Conservation (phyloP, 2,329 filamentous ascomycete genomes). For the Penicillium nordicum region DNA sequence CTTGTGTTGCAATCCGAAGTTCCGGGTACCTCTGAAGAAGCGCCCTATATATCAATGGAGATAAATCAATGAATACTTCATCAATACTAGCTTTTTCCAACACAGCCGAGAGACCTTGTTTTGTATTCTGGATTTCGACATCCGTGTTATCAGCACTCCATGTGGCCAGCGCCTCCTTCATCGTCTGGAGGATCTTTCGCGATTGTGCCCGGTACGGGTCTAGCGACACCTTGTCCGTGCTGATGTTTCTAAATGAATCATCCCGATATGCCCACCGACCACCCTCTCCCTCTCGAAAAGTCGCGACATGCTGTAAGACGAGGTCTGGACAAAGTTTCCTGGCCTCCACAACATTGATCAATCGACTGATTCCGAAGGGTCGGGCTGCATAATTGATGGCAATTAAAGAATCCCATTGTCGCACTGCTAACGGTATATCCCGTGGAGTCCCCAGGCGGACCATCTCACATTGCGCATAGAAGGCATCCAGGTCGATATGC, state of each 20-base stretch:
- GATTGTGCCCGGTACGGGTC: constrained; percentile 88
- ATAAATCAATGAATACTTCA: constrained; percentile 92
- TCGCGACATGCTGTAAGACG: constrained; percentile 87
- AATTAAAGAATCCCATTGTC: constrained; percentile 93
- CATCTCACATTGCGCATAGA: constrained; percentile 96
- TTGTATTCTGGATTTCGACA: constrained; percentile 17
- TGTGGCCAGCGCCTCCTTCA: constrained; percentile 68
- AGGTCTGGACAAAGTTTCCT: constrained; percentile 81
- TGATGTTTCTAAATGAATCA: constrained; percentile 74
- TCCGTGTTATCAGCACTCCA: constrained; percentile 28
- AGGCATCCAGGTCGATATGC: constrained; percentile 93
- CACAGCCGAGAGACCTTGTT: constrained; percentile 43
- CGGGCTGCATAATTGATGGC: constrained; percentile 94
- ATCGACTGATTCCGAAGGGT: constrained; percentile 71
- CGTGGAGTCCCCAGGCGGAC: constrained; percentile 72
- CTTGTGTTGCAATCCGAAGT: constrained; percentile 57
- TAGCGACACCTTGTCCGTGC: constrained; percentile 86
- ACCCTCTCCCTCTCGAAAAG: constrained; percentile 87
- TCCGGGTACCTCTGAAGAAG: constrained; percentile 75
- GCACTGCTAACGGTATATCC: constrained; percentile 80
- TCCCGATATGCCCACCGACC: constrained; percentile 82
- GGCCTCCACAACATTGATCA: constrained; percentile 76
- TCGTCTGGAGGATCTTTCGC: constrained; percentile 71
- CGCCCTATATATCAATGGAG: constrained; percentile 72
- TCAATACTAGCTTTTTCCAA: constrained; percentile 95